Evolutionary conservation across 2,329 filamentous ascomycete species (phyloP).

Genomic region (Pseudocercospora pini-densiflorae): DNA sequence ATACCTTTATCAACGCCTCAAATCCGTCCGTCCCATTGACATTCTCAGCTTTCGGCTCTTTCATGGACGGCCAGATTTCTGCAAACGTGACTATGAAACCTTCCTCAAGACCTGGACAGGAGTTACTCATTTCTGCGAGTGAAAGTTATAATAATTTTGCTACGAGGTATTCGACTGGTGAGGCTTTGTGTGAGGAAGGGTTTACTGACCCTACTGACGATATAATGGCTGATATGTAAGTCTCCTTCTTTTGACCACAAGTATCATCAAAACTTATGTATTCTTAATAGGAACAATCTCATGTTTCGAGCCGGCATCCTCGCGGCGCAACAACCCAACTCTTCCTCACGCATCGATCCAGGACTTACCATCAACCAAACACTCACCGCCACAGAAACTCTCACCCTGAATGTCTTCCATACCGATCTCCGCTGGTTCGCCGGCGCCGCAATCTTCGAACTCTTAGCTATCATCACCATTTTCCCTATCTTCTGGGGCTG

Average conservation of each 20-base stretch:
- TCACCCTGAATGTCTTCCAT: neutral
- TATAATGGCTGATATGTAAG: constrained; percentile 9
- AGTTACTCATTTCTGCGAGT: neutral
- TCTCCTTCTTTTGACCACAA: too few relatives aligned
- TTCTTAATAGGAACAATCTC: constrained; percentile 22
- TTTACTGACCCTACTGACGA: constrained; percentile 16
- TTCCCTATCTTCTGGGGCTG: constrained; percentile 24
- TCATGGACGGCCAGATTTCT: constrained; percentile 10
- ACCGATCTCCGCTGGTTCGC: constrained; percentile 19
- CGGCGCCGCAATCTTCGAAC: constrained; percentile 15
- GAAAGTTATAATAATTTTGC: constrained; percentile 8
- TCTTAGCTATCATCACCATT: constrained; percentile 16
- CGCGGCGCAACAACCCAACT: neutral
- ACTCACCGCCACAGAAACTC: too few relatives aligned
- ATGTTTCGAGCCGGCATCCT: constrained; percentile 18
- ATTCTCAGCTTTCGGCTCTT: constrained; percentile 9
- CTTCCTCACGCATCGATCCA: neutral
- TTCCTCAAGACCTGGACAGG: neutral
- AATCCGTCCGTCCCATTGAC: neutral
- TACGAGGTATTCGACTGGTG: neutral
- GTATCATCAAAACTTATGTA: too few relatives aligned
- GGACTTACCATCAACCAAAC: neutral
- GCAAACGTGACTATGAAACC: constrained; percentile 8
- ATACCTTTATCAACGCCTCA: constrained; percentile 12
- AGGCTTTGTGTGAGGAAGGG: neutral